Evolutionary conservation across 2,329 filamentous ascomycete genomes (phyloP), one percentile per base, ranked within the genome.

Genomic region (Sporothrix dimorphospora): DNA sequence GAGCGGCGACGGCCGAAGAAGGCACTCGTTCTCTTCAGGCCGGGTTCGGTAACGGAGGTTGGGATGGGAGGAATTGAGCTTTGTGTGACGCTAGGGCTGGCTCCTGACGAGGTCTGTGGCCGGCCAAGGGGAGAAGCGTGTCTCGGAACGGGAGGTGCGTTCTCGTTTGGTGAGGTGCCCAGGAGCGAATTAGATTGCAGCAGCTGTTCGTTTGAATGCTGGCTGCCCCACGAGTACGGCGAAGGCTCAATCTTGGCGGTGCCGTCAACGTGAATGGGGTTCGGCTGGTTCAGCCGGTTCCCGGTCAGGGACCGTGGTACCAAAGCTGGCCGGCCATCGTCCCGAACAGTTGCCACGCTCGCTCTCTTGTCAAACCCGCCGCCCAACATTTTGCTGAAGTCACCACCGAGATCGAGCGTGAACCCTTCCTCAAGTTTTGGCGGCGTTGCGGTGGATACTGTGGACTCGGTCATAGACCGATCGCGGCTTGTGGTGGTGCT

Each of bases 351-450:
- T n/a, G 80, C 80, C 66, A 83, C 81, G 76, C 86, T 87, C 27
- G 84, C 81, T 73, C 86, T 82, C 78, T 89, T 89, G 74, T 88
- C 86, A 66, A 87, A 87, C n/a, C 81, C 82, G 66, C 81, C 82
- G 61, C 88, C 82, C 53, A 89, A 83, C 85, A 89, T 87, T 71
- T 83, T 86, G 73, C 85, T 83, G 74, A 89, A 87, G 76, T 89
- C 87, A 63, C 87, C 84, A 19, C 88, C 88, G 65, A 90, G 77
- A 76, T 89, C 87, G 19, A 89, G 76, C 53, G 79, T 79, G 72
- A 84, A 83, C 71, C 83, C 82, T 38, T 81, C 79, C 30, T 85
- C 83, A 49, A 87, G 78, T 67, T 83, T 84, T 5, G 84, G 85
- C 14, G 84, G 85, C 0, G 86, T 88, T 14, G 85, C 82, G 7